phyloP scores from a whole-genome alignment of 2,329 filamentous ascomycete species.

The Trichophaea hybrida region DNA sequence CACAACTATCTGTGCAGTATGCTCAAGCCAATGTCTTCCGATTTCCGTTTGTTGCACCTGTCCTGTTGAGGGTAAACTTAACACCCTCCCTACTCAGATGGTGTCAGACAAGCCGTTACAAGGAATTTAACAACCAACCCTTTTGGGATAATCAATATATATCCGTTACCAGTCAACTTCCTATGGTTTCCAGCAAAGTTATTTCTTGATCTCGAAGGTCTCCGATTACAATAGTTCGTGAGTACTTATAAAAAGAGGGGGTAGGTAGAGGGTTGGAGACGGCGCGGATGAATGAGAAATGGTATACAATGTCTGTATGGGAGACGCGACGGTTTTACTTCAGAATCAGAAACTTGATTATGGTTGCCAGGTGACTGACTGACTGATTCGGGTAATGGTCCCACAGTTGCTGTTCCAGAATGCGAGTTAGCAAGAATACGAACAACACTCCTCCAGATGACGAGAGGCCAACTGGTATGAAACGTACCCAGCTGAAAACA shows the following conservation, averaged over 20 bases:
- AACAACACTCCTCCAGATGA: neutral
- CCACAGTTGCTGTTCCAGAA: constrained; percentile 4
- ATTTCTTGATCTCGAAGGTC: neutral
- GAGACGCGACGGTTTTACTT: neutral
- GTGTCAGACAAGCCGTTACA: neutral
- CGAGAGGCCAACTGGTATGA: neutral
- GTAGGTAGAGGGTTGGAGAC: neutral
- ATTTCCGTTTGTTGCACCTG: neutral
- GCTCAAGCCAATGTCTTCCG: neutral
- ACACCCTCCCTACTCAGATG: neutral
- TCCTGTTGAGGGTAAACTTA: neutral
- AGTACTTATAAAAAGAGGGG: neutral
- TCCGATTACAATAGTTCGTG: neutral
- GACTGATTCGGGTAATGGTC: neutral
- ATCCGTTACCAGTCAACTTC: neutral
- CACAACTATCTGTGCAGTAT: neutral
- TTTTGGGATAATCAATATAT: neutral
- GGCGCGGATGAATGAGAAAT: neutral
- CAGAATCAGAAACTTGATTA: neutral
- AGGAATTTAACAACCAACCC: neutral
- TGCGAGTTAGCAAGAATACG: neutral
- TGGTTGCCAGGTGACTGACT: neutral
- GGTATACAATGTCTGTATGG: neutral
- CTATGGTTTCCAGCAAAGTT: neutral
- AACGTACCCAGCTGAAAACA: neutral